A percentile compares a stretch with the other conserved stretches of the same genome.
Evolutionary conservation across 129 eudicot species (phyloP).

Genomic region (Oenanthe sinensis): DNA sequence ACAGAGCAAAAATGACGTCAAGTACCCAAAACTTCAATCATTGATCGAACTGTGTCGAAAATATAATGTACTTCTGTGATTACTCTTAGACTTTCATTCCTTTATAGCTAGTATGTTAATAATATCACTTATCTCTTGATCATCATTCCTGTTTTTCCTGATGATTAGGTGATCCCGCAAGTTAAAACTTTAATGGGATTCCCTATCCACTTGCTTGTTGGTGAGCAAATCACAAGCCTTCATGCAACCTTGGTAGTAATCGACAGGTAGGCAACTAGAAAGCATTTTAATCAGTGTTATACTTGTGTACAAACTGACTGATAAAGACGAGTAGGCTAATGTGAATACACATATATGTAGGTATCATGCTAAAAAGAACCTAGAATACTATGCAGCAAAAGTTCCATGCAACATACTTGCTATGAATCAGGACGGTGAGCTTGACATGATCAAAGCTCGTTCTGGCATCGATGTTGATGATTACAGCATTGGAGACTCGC

Average conservation of each 20-base stretch:
- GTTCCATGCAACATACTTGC: slow-evolving; percentile 60
- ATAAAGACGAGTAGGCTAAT: background rate
- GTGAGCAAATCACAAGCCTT: slow-evolving; percentile 39
- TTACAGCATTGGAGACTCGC: slow-evolving; percentile 8
- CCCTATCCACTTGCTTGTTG: slow-evolving; percentile 39
- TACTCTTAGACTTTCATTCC: background rate
- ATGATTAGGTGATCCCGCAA: slow-evolving; percentile 47
- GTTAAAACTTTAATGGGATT: slow-evolving; percentile 49
- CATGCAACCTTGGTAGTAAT: slow-evolving; percentile 53
- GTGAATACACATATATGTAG: slow-evolving; percentile 13
- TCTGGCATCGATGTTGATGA: slow-evolving; percentile 15
- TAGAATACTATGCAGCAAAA: slow-evolving; percentile 54
- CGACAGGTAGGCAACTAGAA: slow-evolving; percentile 22
- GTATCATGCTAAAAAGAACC: slow-evolving; percentile 46
- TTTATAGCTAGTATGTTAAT: background rate
- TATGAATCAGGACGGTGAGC: slow-evolving; percentile 53
- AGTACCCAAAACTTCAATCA: background rate
- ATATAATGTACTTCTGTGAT: slow-evolving; percentile 33
- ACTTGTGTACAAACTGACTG: background rate
- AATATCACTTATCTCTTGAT: background rate
- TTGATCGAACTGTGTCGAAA: slow-evolving; percentile 43
- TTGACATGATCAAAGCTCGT: slow-evolving; percentile 33
- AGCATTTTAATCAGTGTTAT: background rate
- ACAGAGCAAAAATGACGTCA: slow-evolving; percentile 33
- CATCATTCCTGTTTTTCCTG: background rate